phyloP scores from a whole-genome alignment of 805 yeast genomes.

The Barnettozyma wickerhamii region DNA sequence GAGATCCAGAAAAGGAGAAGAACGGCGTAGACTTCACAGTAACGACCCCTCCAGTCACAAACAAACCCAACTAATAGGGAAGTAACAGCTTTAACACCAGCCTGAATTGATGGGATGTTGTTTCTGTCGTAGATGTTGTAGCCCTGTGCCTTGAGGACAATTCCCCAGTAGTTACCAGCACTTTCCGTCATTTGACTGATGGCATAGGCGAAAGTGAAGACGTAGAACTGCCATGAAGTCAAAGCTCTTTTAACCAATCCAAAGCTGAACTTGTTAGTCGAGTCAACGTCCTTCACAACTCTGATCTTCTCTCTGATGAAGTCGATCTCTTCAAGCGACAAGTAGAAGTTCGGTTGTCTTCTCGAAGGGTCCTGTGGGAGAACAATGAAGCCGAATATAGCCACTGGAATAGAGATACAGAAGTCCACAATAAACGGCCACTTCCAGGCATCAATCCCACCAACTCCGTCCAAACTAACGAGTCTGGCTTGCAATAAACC shows the following conservation, averaged over 20 bases:
- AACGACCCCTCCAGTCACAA: constrained; percentile 17
- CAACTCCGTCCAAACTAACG: no score
- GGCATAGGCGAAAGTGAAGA: constrained; percentile 16
- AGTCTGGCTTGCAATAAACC: constrained; percentile 27
- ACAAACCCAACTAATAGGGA: constrained; percentile 16
- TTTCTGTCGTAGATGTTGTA: constrained; percentile 22
- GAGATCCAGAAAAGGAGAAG: constrained; percentile 10
- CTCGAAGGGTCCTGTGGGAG: no score
- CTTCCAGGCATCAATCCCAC: no score
- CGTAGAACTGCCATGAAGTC: constrained; percentile 18
- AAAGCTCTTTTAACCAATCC: no score
- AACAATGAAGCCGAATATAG: no score
- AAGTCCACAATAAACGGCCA: no score
- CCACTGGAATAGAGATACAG: no score
- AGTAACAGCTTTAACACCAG: constrained; percentile 18
- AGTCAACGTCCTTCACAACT: no score
- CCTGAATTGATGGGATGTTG: constrained; percentile 19
- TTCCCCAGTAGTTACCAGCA: constrained; percentile 11
- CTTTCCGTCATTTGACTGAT: constrained; percentile 13
- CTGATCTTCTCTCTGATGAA: no score
- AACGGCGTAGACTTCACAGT: constrained; percentile 12
- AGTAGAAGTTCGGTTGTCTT: no score
- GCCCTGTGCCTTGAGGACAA: constrained; percentile 19
- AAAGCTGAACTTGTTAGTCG: no score
- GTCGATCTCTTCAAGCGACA: no score